Percentiles rank a stretch among this genome's conserved stretches.
phyloP scores from a whole-genome alignment of 148 eudicot species.

The Camellia lanceoleosa region DNA sequence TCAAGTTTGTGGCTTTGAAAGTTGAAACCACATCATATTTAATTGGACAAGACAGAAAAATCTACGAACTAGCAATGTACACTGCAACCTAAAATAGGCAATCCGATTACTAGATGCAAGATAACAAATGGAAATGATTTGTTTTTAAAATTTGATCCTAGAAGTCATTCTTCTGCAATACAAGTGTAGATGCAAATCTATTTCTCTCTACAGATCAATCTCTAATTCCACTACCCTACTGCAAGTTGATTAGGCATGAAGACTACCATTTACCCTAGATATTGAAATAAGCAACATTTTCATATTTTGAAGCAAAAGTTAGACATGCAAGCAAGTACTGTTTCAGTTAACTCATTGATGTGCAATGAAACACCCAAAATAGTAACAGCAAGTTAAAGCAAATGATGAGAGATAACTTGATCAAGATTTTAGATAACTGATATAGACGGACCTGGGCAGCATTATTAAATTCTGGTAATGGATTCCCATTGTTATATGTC shows the following conservation, averaged over 20 bases:
- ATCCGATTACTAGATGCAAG: no score
- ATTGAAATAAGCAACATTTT: background rate
- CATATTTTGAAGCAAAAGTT: background rate
- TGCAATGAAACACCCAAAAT: slow-evolving; percentile 5
- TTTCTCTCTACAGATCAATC: background rate
- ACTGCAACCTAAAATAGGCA: no score
- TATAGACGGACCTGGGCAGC: slow-evolving; percentile 80
- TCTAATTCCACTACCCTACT: background rate
- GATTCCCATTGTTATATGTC: slow-evolving; percentile 88
- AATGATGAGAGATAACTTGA: slow-evolving; percentile 6
- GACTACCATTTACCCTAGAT: background rate
- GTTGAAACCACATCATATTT: no score
- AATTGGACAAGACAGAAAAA: no score
- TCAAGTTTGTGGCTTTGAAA: no score
- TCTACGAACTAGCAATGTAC: no score
- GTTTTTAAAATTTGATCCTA: no score
- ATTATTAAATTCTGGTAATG: slow-evolving; percentile 74
- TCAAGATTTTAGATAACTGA: slow-evolving; percentile 1
- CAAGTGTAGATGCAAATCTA: no score
- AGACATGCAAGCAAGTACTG: background rate
- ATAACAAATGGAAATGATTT: no score
- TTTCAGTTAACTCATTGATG: background rate
- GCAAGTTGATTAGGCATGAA: background rate
- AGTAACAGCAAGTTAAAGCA: background rate
- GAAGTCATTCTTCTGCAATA: background rate